Base-by-base conservation (phyloP, 2,329 filamentous ascomycete species). In the Arachnomyces sp. region DNA sequence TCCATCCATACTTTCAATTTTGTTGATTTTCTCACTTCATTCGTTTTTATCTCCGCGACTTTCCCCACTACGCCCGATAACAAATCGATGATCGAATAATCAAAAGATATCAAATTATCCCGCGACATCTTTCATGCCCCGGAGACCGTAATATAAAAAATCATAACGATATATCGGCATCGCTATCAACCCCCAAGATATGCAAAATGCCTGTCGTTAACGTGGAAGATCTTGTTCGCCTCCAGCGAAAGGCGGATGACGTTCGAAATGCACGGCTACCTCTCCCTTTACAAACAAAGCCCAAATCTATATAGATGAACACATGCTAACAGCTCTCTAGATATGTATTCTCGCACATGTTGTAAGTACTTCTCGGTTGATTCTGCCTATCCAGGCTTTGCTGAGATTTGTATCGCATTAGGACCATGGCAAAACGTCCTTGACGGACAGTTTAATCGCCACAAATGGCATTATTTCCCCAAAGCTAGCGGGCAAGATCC, bases 401-500 rank as follows among this genome's bases (percentile, higher is more conserved):
- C 34, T 46, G 21, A 34, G 43, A 38, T 34, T n/a, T 43, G 32
- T 39, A 31, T 43, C 44, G 55, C 31, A n/a, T n/a, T 57, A 81
- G 78, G 92, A 98, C 63, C 92, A 98, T 74, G 92, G 92, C 56
- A 98, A 98, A 67, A 98, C 92, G 2, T 96, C 92, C 28, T 78
- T 98, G 52, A 94, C 89, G 43, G 92, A 98, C 65, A 88, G 88
- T 45, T 78, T 98, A 39, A 86, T 98, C 56, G 90, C 92, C 64
- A 96, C 92, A 50, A 98, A 98, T 76, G 92, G 92, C 69, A 96
- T 98, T 69, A 98, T 98, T 58, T 96, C 92, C 21, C 86, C 90
- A 41, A 96, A 96, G 62, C 75, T 96, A 57, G 92, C 92, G 42
- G 92, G 92, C 62, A 96, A 96, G 73, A 93, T 98, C 65, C 84